Conservation (phyloP, 2,329 filamentous ascomycete genomes). For the Fonsecaea monophora region DNA sequence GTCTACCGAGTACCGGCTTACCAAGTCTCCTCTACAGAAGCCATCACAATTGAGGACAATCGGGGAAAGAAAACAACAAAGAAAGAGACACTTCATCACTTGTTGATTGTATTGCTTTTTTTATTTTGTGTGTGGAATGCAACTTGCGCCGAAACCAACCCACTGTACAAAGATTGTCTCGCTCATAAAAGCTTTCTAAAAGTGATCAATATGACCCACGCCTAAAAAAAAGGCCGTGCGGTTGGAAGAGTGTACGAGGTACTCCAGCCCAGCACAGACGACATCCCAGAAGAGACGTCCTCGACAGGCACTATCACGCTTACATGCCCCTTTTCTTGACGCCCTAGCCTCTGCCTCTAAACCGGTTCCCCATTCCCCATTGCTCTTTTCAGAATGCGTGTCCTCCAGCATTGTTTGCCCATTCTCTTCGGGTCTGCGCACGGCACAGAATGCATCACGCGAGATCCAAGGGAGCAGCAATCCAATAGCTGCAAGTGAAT, state of each 20-base stretch:
- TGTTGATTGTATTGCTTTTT: neutral
- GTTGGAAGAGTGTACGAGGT: neutral
- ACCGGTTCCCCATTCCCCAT: neutral
- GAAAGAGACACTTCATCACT: neutral
- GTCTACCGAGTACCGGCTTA: no score
- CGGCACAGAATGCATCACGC: neutral
- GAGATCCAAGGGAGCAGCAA: neutral
- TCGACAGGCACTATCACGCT: neutral
- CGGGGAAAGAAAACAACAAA: neutral
- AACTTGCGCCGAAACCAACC: neutral
- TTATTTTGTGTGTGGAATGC: neutral
- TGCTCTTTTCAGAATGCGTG: neutral
- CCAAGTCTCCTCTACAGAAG: no score
- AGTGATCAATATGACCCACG: neutral
- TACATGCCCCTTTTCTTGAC: neutral
- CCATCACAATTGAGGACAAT: no score
- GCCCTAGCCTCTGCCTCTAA: neutral
- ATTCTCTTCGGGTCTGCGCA: neutral
- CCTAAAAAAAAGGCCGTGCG: neutral
- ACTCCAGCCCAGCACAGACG: neutral
- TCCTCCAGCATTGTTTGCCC: neutral
- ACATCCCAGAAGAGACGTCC: neutral
- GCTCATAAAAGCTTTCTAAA: neutral
- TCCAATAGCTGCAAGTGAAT: neutral
- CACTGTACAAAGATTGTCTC: neutral